These are phyloP conservation scores for Ascochyta fabae DNA, from an alignment of 2,329 filamentous ascomycete species.

Conservation along the genomic window DNA sequence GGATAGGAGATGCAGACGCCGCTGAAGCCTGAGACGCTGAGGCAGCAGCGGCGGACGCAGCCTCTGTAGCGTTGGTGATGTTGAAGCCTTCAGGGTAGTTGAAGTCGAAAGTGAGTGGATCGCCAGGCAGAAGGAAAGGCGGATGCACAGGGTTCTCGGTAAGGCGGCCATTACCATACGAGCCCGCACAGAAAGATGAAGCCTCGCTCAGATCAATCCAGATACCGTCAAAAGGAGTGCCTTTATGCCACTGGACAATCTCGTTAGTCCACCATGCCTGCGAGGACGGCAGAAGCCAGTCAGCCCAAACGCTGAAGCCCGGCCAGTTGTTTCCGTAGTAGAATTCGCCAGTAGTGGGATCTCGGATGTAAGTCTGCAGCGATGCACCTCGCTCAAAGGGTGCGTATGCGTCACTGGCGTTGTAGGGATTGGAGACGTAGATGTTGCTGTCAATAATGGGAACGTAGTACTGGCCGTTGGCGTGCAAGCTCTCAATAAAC, in stretches of 20 bases:
- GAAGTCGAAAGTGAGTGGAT: slow-evolving; percentile 63
- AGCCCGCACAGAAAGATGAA: slow-evolving; percentile 69
- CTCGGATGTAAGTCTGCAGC: slow-evolving; percentile 56
- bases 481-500: slow-evolving; percentile 59
- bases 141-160: slow-evolving; percentile 70
- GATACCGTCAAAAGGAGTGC: slow-evolving; percentile 58
- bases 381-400: slow-evolving; percentile 56
- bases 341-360: slow-evolving; percentile 55
- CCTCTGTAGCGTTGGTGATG: slow-evolving; percentile 69
- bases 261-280: slow-evolving; percentile 63
- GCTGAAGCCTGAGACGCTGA: slow-evolving; percentile 57
- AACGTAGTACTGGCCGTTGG: slow-evolving; percentile 61
- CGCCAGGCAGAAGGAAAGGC: slow-evolving; percentile 67
- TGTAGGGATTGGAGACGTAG: slow-evolving; percentile 72
- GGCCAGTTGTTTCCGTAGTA: slow-evolving; percentile 62
- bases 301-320: slow-evolving; percentile 63
- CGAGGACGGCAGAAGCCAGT: slow-evolving; percentile 64
- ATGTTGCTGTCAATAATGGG: slow-evolving; percentile 67
- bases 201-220: slow-evolving; percentile 68
- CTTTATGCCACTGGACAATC: slow-evolving; percentile 55
- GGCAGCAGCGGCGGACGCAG: slow-evolving; percentile 61
- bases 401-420: slow-evolving; percentile 62
- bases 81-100: slow-evolving; percentile 72
- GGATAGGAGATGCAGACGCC: slow-evolving; percentile 37
- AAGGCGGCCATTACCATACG: slow-evolving; percentile 68